phyloP scores from a whole-genome alignment of 495 filamentous ascomycete species.

The Hyaloscypha hepaticicola region DNA sequence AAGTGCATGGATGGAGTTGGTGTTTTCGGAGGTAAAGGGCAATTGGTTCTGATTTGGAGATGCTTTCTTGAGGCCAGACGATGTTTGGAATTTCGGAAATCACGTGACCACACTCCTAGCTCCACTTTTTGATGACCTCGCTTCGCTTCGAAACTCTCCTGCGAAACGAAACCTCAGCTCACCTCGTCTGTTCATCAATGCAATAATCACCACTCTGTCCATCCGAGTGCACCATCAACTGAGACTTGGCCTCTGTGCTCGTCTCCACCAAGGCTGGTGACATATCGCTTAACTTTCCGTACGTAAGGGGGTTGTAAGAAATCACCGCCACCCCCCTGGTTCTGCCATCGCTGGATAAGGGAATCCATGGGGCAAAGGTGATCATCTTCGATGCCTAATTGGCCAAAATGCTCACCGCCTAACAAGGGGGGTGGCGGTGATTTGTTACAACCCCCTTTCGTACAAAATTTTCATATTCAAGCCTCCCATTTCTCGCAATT shows the following conservation, averaged over 20 bases:
- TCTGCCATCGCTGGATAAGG: too few relatives aligned
- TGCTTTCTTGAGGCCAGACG: background rate
- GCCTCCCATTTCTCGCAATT: background rate
- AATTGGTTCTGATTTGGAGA: background rate
- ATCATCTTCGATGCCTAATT: too few relatives aligned
- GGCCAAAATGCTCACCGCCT: too few relatives aligned
- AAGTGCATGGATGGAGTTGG: background rate
- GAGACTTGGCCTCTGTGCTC: background rate
- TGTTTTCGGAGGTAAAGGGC: background rate
- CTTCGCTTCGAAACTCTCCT: background rate
- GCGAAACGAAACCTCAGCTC: background rate
- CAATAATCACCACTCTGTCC: background rate
- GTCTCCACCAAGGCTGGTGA: background rate
- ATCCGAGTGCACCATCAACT: background rate
- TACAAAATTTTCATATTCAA: background rate
- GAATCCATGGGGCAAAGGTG: too few relatives aligned
- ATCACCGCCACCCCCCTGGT: too few relatives aligned
- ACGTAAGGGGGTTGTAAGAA: too few relatives aligned
- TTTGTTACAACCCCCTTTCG: background rate
- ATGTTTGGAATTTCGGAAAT: background rate
- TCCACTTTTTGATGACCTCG: too few relatives aligned
- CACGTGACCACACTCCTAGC: background rate
- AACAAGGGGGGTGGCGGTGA: too few relatives aligned
- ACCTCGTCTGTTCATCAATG: background rate
- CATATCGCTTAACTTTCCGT: background rate